These are phyloP conservation scores for Tirmania nivea DNA, from an alignment of 495 filamentous ascomycete species.

Conservation along the genomic window DNA sequence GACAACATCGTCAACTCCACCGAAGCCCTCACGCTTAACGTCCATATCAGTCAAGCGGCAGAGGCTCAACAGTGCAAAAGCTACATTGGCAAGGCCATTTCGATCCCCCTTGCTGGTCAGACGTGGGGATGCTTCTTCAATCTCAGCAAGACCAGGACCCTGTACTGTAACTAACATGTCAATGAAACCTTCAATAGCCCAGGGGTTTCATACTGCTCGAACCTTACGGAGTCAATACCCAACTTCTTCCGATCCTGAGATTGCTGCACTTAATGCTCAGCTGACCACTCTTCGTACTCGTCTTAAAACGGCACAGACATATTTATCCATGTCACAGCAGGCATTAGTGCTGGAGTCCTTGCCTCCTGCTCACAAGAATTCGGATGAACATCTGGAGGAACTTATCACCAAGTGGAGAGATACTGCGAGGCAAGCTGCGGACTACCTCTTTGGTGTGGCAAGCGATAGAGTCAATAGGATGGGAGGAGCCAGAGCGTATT, in stretches of 20 bases:
- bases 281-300: constrained; percentile 8
- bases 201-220: too few relatives aligned
- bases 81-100: background rate
- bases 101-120: background rate
- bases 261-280: constrained; percentile 10
- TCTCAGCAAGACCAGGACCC: too few relatives aligned
- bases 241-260: constrained; percentile 6
- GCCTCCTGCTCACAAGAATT: constrained; percentile 5
- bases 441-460: constrained; percentile 16
- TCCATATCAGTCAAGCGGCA: background rate
- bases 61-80: background rate
- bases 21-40: background rate
- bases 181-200: too few relatives aligned
- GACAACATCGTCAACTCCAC: background rate
- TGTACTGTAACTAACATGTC: too few relatives aligned
- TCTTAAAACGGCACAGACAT: constrained; percentile 8
- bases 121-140: background rate
- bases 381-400: constrained; percentile 19
- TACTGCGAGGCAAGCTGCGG: constrained; percentile 16
- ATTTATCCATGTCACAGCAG: constrained; percentile 12
- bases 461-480: constrained; percentile 15
- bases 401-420: constrained; percentile 22
- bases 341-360: constrained; percentile 13
- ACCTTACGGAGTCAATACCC: background rate
- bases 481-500: constrained; percentile 10